Evolutionary conservation across 2,329 filamentous ascomycete species (phyloP).

Genomic region (Colletotrichum paranaense): DNA sequence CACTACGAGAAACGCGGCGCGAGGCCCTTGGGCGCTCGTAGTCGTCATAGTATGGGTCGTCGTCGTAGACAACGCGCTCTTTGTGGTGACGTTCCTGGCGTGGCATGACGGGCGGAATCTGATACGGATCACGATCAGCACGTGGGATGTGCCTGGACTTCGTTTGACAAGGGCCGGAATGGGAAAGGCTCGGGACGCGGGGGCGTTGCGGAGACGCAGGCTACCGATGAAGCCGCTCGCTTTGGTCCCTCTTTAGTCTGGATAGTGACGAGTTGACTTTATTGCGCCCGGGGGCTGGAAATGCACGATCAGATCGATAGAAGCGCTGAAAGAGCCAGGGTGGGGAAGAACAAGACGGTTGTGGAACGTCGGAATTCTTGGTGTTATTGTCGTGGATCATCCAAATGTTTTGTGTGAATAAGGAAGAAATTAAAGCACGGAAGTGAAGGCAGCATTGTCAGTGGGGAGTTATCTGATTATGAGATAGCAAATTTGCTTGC

Average conservation of each 20-base stretch:
- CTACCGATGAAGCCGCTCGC: background rate
- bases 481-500: background rate
- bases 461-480: conserved; percentile 4
- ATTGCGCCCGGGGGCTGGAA: background rate
- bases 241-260: background rate
- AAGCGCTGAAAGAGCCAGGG: background rate
- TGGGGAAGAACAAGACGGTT: background rate
- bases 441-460: background rate
- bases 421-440: background rate
- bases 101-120: conserved; percentile 10
- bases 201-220: background rate
- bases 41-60: conserved; percentile 29
- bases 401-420: background rate
- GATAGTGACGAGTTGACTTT: conserved; percentile 11
- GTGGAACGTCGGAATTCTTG: background rate
- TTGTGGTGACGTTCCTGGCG: conserved; percentile 20
- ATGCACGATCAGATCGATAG: background rate
- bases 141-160: background rate
- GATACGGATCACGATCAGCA: background rate
- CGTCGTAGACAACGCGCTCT: conserved; percentile 10
- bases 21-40: conserved; percentile 7
- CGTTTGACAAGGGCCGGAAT: background rate
- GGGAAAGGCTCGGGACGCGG: background rate
- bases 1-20: conserved; percentile 17
- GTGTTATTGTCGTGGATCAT: conserved; percentile 1